Base-by-base conservation (phyloP, 805 yeast genomes). In the Vanderwaltozyma tropicalis region DNA sequence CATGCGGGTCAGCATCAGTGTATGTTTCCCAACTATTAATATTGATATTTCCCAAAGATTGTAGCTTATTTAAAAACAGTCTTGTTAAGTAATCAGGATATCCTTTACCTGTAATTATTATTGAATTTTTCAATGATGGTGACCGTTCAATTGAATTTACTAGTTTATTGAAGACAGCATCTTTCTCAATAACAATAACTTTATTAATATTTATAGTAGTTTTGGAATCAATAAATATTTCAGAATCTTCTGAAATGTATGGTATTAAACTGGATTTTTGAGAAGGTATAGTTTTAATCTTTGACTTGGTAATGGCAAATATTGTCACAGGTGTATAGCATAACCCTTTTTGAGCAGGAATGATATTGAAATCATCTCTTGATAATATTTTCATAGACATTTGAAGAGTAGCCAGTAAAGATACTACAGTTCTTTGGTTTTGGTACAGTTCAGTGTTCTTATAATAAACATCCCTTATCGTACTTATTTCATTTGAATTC, bases 1-100 rank as follows among this genome's bases (percentile, higher is more conserved):
- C 89, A 55, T 76, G 71, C 2, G 81, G 73, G 50, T 81, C 89
- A 20, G 79, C 68, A 55, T 81, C 89, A 19, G 75, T 72, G 42
- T 70, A 60, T 1, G 75, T 74, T 14, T 58, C 46, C 13, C 76
- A 59, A 4, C 64, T 63, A 1, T 62, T 28, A 16, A 12, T 15
- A 5, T 10, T 4, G 33, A 38, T 17, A 45, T 1, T 40, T 29
- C 2, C 57, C 53, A n/a, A 55, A 32, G 10, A 19, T 22, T 30
- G 36, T 21, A 72, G 38, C 33, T 38, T 42, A 3, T 52, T 39
- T 0, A 74, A 48, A 45, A 78, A 75, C 11, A 44, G 40, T 38
- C 66, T 63, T 0, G 86, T 77, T 13, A 74, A 48, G 15, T 61
- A 50, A 53, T 81, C 88, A 0, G 88, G 85, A 45, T 67, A 78